Base-by-base conservation (phyloP, 192 early-diverging fungal genomes). In the Entomortierella parvispora region DNA sequence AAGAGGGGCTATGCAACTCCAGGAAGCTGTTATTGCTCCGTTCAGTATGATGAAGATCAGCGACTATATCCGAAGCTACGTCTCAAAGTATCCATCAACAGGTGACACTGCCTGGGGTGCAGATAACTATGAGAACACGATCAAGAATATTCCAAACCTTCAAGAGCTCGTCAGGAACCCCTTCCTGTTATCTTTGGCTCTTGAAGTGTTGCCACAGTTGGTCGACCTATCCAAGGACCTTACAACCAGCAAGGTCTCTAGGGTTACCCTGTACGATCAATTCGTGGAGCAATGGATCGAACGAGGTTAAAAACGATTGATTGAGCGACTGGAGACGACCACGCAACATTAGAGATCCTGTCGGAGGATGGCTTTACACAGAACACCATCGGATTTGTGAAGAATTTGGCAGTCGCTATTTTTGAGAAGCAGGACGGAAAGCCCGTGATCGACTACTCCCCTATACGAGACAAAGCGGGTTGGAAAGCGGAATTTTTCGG, bases 161-260 rank as follows among this genome's bases (percentile, higher is more conserved):
- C 32, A 37, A 33, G 33, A 56, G 33, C 54, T 56, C 11, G 54
- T 56, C 54, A 56, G 22, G 54, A 56, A 56, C n/a, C 54, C 54
- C 17, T 56, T 56, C 10, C 53, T 56, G n/a, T 26, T 52, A 40
- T n/a, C 55, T 12, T 34, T 57, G 22, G 33, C 55, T 2, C 55
- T 57, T 22, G 14, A 40, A 22, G 34, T 34, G 3, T 40, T 57
- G 20, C 55, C 55, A 23, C 17, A 0, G 33, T 4, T 57, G n/a
- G 55, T n/a, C n/a, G n/a, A n/a, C n/a, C n/a, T n/a, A n/a, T n/a
- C n/a, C n/a, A 12, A 22, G 20, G 37, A 57, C 32, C 20, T 57
- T 32, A 42, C 55, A 31, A 57, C 28, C 3, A 20, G 33, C 55
- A 57, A 42, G 12, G 10, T 57, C 29, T 40, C 55, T 22, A 31